Evolutionary conservation across 495 filamentous ascomycete species (phyloP).

Genomic region (Aspergillus nanangensis): DNA sequence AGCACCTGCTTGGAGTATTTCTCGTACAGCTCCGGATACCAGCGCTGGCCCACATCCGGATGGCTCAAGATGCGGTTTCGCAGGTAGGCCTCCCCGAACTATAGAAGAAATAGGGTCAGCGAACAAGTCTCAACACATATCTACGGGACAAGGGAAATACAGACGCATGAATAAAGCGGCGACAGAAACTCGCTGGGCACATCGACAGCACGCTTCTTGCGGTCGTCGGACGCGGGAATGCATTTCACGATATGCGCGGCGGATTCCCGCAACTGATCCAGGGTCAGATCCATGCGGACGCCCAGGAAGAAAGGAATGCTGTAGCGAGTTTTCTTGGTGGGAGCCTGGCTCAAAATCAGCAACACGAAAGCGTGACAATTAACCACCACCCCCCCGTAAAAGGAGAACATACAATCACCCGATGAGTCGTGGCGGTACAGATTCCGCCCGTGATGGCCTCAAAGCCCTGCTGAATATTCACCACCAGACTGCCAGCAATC

Average conservation of each 20-base stretch:
- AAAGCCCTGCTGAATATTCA: slow-evolving; percentile 76
- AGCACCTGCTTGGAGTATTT: slow-evolving; percentile 24
- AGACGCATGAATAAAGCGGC: slow-evolving; percentile 36
- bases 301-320: slow-evolving; percentile 91
- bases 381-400: not conserved
- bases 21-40: slow-evolving; percentile 72
- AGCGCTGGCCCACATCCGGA: slow-evolving; percentile 81
- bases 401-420: slow-evolving; percentile 49
- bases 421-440: slow-evolving; percentile 79
- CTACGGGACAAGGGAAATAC: slow-evolving; percentile 12
- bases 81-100: slow-evolving; percentile 47
- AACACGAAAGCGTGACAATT: not conserved
- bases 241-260: slow-evolving; percentile 33
- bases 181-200: slow-evolving; percentile 43
- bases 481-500: slow-evolving; percentile 44
- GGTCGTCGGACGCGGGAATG: slow-evolving; percentile 31
- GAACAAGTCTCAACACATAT: not conserved
- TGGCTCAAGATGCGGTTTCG: slow-evolving; percentile 87
- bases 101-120: not conserved
- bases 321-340: slow-evolving; percentile 53
- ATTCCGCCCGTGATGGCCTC: slow-evolving; percentile 88
- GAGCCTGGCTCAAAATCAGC: slow-evolving; percentile 20
- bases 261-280: slow-evolving; percentile 43
- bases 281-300: slow-evolving; percentile 75
- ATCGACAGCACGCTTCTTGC: slow-evolving; percentile 35